These are phyloP conservation scores for Pestalotiopsis sp. DNA, from an alignment of 2,329 filamentous ascomycete species.

Conservation along the genomic window DNA sequence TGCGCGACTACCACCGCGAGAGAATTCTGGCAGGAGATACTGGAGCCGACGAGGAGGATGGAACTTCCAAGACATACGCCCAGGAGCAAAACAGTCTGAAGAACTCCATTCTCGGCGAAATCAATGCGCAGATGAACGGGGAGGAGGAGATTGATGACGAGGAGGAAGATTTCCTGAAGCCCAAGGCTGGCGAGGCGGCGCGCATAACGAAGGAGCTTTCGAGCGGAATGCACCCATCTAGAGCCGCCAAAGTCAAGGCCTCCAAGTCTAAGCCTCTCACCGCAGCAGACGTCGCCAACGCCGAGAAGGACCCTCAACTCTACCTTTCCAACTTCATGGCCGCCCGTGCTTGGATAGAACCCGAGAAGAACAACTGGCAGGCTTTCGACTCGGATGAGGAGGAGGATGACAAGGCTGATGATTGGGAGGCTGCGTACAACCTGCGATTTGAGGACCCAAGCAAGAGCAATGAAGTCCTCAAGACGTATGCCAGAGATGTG, in stretches of 20 bases:
- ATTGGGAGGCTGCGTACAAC: constrained; percentile 93
- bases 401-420: constrained; percentile 74
- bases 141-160: constrained; percentile 47
- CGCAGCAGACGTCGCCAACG: constrained; percentile 65
- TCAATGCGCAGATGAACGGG: constrained; percentile 64
- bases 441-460: constrained; percentile 91
- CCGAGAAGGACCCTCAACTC: constrained; percentile 86
- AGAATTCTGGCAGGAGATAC: constrained; percentile 77
- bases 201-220: constrained; percentile 21
- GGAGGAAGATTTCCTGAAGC: constrained; percentile 76
- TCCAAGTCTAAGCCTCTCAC: constrained; percentile 38
- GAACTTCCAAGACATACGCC: constrained; percentile 70
- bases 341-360: constrained; percentile 83
- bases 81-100: constrained; percentile 89
- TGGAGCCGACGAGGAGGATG: constrained; percentile 60
- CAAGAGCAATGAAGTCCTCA: constrained; percentile 83
- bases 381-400: constrained; percentile 86
- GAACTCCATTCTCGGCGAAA: constrained; percentile 74
- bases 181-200: constrained; percentile 52
- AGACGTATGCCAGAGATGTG: constrained; percentile 86
- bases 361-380: constrained; percentile 65
- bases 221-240: constrained; percentile 58
- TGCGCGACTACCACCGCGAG: constrained; percentile 90
- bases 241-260: constrained; percentile 48
- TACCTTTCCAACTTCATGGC: constrained; percentile 96